A percentile compares a stretch with the other conserved stretches of the same genome.
Conservation (phyloP, 139 green algal species). For the Coelastrella sp. region DNA sequence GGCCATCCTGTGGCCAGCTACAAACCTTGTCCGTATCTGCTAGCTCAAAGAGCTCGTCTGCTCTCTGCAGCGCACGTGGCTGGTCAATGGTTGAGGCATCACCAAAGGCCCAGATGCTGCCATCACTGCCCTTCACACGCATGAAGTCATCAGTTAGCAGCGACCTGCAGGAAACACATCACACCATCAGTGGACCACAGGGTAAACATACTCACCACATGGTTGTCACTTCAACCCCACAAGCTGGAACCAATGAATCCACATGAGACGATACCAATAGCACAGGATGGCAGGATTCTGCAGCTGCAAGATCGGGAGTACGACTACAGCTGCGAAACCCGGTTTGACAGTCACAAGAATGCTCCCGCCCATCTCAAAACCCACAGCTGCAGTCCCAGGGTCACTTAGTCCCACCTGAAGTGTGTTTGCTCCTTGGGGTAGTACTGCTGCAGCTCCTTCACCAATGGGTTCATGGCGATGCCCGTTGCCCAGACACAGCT, state of each 20-base stretch:
- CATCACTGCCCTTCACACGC: constrained; percentile 83
- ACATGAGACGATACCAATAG: too few relatives aligned
- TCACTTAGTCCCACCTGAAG: constrained; percentile 70
- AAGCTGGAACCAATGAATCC: too few relatives aligned
- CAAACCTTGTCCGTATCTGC: constrained; percentile 60
- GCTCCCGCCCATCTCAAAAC: too few relatives aligned
- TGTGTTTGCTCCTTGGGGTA: constrained; percentile 86
- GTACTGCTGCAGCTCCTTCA: constrained; percentile 83
- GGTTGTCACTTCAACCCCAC: too few relatives aligned
- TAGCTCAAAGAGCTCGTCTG: constrained; percentile 75
- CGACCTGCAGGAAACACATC: constrained; percentile 54
- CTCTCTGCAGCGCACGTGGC: constrained; percentile 68
- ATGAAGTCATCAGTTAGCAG: constrained; percentile 89
- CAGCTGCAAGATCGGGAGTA: too few relatives aligned
- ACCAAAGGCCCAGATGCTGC: constrained; percentile 90
- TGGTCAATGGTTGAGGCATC: constrained; percentile 92
- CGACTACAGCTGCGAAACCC: too few relatives aligned
- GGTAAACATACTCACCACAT: too few relatives aligned
- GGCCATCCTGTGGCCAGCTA: not conserved
- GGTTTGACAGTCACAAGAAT: too few relatives aligned
- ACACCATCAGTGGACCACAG: not conserved
- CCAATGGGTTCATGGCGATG: constrained; percentile 92
- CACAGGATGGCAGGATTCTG: too few relatives aligned
- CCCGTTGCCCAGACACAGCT: constrained; percentile 94
- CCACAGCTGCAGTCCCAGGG: too few relatives aligned